Percentiles rank a stretch among this genome's conserved stretches.
These are phyloP conservation scores for Paracorniculantispora psalliotae DNA, from an alignment of 2,329 filamentous ascomycete genomes.

Conservation along the genomic window DNA sequence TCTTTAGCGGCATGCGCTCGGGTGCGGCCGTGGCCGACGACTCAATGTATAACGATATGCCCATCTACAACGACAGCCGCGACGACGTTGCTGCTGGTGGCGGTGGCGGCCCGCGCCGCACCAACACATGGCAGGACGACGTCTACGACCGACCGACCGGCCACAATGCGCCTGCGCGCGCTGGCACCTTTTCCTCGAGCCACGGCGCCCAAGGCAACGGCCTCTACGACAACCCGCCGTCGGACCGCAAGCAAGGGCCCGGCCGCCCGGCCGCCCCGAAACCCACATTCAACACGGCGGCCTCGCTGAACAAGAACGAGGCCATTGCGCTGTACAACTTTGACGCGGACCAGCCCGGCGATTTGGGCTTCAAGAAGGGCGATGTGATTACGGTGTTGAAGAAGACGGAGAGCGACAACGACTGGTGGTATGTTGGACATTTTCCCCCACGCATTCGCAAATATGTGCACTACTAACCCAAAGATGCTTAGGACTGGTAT, in stretches of 20 bases:
- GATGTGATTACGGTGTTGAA: constrained; percentile 94
- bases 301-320: constrained; percentile 63
- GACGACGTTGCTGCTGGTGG: constrained; percentile 64
- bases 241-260: constrained; percentile 52
- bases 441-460: not conserved
- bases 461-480: constrained; percentile 9
- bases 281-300: constrained; percentile 67
- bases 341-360: constrained; percentile 86
- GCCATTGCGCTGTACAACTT: constrained; percentile 91
- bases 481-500: constrained; percentile 66
- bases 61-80: constrained; percentile 78
- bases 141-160: constrained; percentile 58
- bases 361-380: constrained; percentile 94
- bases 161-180: constrained; percentile 39
- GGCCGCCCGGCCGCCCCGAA: constrained; percentile 82
- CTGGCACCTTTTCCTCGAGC: constrained; percentile 45
- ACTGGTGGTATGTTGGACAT: constrained; percentile 72
- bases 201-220: constrained; percentile 45
- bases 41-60: constrained; percentile 87
- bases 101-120: constrained; percentile 54
- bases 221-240: constrained; percentile 44
- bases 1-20: constrained; percentile 65
- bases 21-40: constrained; percentile 42
- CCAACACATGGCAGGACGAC: constrained; percentile 72
- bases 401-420: constrained; percentile 86